These are phyloP conservation scores for Cyclocybe aegerita DNA, from an alignment of 768 basidiomycete species.

Conservation along the genomic window DNA sequence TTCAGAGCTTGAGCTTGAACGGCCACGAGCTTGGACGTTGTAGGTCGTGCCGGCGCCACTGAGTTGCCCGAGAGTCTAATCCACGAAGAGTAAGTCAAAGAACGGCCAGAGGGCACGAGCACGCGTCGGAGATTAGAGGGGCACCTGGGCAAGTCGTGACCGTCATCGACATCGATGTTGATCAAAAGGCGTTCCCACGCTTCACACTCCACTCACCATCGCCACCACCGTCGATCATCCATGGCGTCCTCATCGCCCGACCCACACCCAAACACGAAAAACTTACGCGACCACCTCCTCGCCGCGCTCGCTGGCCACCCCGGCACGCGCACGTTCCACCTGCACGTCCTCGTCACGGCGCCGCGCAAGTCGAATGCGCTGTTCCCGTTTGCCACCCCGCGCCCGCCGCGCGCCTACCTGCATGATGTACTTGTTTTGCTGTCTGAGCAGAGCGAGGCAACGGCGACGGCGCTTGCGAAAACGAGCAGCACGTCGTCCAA, in stretches of 20 bases:
- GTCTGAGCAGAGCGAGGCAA: constrained; percentile 47
- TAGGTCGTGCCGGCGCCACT: too few species aligned
- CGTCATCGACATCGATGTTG: too few species aligned
- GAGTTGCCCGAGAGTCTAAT: too few species aligned
- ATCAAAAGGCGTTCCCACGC: too few species aligned
- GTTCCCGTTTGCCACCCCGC: constrained; percentile 72
- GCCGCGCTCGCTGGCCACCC: constrained; percentile 54
- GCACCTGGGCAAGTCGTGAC: too few species aligned
- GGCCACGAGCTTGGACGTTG: too few species aligned
- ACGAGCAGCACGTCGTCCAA: not conserved
- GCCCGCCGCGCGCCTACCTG: constrained; percentile 58
- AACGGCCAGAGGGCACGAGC: too few species aligned
- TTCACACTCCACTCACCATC: too few species aligned
- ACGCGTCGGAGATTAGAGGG: too few species aligned
- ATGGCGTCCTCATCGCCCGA: not conserved
- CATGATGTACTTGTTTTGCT: constrained; percentile 80
- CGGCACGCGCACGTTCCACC: constrained; percentile 68
- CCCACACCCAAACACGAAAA: constrained; percentile 9
- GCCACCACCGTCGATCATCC: too few species aligned
- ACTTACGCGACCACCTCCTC: constrained; percentile 64
- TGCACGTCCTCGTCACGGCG: constrained; percentile 72
- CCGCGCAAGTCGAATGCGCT: constrained; percentile 66
- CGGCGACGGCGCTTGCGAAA: constrained; percentile 2
- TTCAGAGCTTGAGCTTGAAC: too few species aligned
- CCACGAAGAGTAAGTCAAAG: too few species aligned